phyloP scores from a whole-genome alignment of 208 protist genomes.

The Trypanosoma avium region DNA sequence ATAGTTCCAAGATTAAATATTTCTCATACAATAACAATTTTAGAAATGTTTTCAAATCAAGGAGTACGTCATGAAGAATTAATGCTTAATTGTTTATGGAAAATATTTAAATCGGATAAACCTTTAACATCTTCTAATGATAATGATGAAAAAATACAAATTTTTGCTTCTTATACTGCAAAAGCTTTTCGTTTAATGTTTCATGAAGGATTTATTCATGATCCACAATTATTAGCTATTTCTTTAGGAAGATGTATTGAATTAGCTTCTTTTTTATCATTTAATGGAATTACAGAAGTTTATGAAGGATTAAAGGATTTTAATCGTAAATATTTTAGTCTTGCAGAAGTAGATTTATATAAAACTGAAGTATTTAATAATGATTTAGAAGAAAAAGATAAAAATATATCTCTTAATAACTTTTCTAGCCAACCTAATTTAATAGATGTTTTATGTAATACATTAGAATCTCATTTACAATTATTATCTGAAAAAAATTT shows the following conservation, averaged over 20 bases:
- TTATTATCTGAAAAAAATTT: constrained; percentile 4
- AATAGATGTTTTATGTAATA: constrained; percentile 65
- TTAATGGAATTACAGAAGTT: constrained; percentile 39
- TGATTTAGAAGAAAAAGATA: neutral
- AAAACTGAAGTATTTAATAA: constrained; percentile 7
- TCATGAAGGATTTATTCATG: constrained; percentile 49
- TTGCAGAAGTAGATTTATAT: constrained; percentile 64
- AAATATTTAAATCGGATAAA: constrained; percentile 57
- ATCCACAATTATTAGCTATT: constrained; percentile 64
- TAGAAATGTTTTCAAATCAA: constrained; percentile 28
- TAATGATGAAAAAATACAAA: neutral
- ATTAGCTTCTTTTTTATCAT: constrained; percentile 37
- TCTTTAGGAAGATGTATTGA: constrained; percentile 74
- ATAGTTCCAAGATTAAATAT: constrained; percentile 12
- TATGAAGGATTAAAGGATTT: constrained; percentile 55
- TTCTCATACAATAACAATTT: constrained; percentile 5
- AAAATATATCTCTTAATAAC: constrained; percentile 17
- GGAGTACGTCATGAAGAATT: constrained; percentile 65
- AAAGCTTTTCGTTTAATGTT: constrained; percentile 54
- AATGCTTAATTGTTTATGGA: constrained; percentile 59
- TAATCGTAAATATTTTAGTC: constrained; percentile 60
- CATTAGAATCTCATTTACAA: constrained; percentile 56
- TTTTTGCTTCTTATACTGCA: constrained; percentile 45
- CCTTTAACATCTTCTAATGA: neutral
- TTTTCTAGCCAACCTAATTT: constrained; percentile 76